Conservation (phyloP, 2,329 filamentous ascomycete species). For the Calcarisporium arbuscula region DNA sequence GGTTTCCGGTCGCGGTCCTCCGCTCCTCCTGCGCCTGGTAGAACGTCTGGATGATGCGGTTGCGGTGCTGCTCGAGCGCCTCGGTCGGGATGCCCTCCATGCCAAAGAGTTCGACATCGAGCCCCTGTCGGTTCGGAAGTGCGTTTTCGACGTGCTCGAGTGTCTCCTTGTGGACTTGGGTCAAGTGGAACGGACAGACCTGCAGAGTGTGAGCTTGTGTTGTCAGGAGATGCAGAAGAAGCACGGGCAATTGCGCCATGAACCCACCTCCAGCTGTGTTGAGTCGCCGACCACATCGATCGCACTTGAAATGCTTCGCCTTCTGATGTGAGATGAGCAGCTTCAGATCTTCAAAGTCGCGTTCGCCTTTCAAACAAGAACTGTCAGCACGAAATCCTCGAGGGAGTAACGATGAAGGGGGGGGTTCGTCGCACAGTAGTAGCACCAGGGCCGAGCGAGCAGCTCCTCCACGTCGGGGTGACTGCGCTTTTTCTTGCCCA, state of each 20-base stretch:
- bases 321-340: slow-evolving; percentile 96
- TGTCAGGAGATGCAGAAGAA: neutral
- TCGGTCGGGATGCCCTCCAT: slow-evolving; percentile 96
- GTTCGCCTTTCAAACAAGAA: slow-evolving; percentile 53
- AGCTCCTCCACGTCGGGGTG: slow-evolving; percentile 85
- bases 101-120: slow-evolving; percentile 94
- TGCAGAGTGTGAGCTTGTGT: too few relatives aligned
- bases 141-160: slow-evolving; percentile 87
- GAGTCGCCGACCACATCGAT: slow-evolving; percentile 77
- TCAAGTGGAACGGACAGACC: slow-evolving; percentile 65
- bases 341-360: slow-evolving; percentile 96
- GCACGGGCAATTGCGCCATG: neutral
- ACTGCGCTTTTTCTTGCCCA: slow-evolving; percentile 88
- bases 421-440: slow-evolving; percentile 63
- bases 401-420: neutral
- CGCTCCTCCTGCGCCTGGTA: slow-evolving; percentile 81
- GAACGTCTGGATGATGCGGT: slow-evolving; percentile 78
- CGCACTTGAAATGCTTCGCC: slow-evolving; percentile 99
- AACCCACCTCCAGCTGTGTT: slow-evolving; percentile 86
- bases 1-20: slow-evolving; percentile 76
- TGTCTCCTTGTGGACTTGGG: slow-evolving; percentile 95
- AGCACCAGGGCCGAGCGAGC: slow-evolving; percentile 87
- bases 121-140: slow-evolving; percentile 73
- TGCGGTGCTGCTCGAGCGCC: slow-evolving; percentile 73
- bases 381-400: slow-evolving; percentile 15